phyloP scores from a whole-genome alignment of 1,139 yeast species.

The Blastobotrys persicus region DNA sequence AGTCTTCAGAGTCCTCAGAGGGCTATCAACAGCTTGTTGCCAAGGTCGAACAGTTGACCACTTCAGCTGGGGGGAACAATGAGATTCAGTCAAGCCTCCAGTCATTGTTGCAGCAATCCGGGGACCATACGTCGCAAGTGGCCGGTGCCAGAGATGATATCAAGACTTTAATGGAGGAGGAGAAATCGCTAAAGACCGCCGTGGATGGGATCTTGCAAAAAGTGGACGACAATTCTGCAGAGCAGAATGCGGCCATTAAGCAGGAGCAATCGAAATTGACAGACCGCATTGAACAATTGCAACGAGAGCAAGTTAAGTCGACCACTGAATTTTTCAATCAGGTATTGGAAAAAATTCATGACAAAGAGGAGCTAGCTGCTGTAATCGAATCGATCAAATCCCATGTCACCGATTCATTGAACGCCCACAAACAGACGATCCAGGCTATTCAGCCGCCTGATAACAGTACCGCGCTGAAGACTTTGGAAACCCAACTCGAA shows the following conservation, averaged over 20 bases:
- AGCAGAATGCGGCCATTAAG: background rate
- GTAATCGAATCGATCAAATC: conserved; percentile 6
- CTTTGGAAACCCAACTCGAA: background rate
- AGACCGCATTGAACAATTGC: background rate
- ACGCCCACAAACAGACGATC: background rate
- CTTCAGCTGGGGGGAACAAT: background rate
- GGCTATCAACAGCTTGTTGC: conserved; percentile 12
- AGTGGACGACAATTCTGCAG: background rate
- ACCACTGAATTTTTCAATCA: background rate
- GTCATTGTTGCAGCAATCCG: background rate
- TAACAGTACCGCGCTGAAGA: background rate
- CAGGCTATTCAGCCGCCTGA: background rate
- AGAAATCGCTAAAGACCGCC: background rate
- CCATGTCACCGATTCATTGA: background rate
- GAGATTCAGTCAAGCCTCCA: background rate
- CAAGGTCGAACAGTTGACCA: conserved; percentile 3
- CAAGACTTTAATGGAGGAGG: background rate
- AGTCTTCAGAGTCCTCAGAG: background rate
- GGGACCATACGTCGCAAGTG: background rate
- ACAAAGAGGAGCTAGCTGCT: conserved; percentile 1
- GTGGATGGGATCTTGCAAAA: background rate
- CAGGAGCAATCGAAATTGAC: background rate
- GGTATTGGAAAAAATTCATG: conserved; percentile 1
- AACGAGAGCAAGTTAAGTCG: background rate
- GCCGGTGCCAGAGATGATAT: background rate